Evolutionary conservation across 2,329 filamentous ascomycete genomes (phyloP).

Genomic region (Fusarium stilboides): DNA sequence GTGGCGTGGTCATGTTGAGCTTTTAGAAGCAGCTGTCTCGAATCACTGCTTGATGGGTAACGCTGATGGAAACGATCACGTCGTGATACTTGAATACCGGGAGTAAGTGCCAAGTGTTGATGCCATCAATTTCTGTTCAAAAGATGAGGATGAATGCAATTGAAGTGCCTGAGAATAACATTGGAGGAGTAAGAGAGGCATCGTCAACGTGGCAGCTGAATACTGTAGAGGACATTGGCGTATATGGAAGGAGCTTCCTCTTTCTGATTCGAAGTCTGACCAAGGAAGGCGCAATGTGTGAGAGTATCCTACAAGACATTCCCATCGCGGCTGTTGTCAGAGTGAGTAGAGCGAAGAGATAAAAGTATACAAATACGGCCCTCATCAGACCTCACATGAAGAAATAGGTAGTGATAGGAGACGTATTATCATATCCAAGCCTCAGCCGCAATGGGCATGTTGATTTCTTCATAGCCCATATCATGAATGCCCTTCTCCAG

Average conservation of each 20-base stretch:
- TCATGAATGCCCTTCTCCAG: conserved; percentile 36
- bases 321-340: not conserved
- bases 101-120: conserved; percentile 28
- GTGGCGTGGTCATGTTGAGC: conserved; percentile 36
- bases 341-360: not conserved
- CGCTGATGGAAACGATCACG: conserved; percentile 9
- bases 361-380: not conserved
- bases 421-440: conserved; percentile 14
- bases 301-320: not conserved
- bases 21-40: not conserved
- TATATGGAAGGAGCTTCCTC: not conserved
- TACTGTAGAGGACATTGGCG: not conserved
- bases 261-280: rapidly evolving
- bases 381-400: not conserved
- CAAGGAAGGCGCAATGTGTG: not conserved
- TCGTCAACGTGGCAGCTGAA: not conserved
- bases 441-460: conserved; percentile 24
- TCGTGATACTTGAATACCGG: conserved; percentile 8
- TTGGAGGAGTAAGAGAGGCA: conserved; percentile 1
- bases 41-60: not conserved
- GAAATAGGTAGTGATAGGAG: conserved; percentile 4
- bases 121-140: conserved; percentile 40
- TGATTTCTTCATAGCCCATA: conserved; percentile 39
- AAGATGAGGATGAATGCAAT: conserved; percentile 28
- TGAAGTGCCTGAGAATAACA: not conserved